Conservation (phyloP, 2,329 filamentous ascomycete genomes). For the Trichoderma lentiforme region DNA sequence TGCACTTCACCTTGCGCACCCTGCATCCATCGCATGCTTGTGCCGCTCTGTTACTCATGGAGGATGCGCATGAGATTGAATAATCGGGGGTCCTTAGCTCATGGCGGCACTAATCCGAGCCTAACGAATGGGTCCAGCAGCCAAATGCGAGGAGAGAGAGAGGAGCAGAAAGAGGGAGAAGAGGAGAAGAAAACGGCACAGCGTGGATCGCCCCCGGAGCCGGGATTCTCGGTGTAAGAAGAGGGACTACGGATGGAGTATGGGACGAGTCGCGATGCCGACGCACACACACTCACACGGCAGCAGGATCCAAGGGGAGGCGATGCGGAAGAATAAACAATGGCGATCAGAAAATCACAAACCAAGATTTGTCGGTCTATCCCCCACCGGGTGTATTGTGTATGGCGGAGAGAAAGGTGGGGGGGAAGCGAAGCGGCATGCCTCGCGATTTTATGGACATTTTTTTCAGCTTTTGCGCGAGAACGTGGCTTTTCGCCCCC, state of each 20-base stretch:
- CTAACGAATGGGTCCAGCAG: conserved; percentile 16
- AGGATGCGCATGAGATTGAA: conserved; percentile 8
- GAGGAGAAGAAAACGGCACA: background rate
- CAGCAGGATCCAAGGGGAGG: background rate
- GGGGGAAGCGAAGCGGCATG: background rate
- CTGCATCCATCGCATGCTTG: conserved; percentile 39
- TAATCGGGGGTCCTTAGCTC: conserved; percentile 8
- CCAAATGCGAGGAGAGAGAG: background rate
- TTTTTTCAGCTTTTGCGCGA: background rate
- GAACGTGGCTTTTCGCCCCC: conserved; percentile 11
- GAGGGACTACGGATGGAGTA: background rate
- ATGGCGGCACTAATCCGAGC: conserved; percentile 10
- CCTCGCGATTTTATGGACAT: background rate
- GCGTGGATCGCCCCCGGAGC: background rate
- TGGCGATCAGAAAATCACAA: conserved; percentile 10
- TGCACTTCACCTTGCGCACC: conserved; percentile 39
- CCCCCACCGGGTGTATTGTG: background rate
- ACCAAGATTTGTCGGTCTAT: background rate
- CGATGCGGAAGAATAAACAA: background rate
- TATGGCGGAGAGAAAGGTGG: conserved; percentile 1
- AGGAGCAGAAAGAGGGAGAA: background rate
- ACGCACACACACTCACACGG: background rate
- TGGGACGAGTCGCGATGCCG: background rate
- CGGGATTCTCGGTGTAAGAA: background rate
- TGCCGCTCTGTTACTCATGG: conserved; percentile 24